Base-by-base conservation (phyloP, 2,329 filamentous ascomycete genomes). In the Phaeosphaeria sp. region DNA sequence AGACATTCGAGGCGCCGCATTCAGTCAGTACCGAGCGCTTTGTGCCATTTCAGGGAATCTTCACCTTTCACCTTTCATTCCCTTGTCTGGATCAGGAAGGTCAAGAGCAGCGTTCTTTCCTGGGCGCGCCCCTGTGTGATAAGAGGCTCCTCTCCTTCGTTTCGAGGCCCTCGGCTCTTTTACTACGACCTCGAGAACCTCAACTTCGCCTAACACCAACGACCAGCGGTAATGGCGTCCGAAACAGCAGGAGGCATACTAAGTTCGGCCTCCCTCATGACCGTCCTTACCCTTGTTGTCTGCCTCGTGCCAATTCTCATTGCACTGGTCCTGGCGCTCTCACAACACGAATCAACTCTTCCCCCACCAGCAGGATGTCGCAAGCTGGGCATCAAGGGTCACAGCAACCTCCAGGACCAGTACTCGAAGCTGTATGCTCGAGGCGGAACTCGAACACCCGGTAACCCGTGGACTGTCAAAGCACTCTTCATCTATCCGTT, bases 401-500 rank as follows among this genome's bases (percentile, higher is more conserved):
- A 76, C 48, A 85, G 81, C 65, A 86, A 88, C 63, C 74, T 88
- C 3, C 66, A 75, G 25, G 86, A 89, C 68, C 84, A 88, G 69
- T 85, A 82, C 63, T 78, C 85, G 46, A 77, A 79, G 11, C 81
- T 80, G 52, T 86, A 84, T 68, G 78, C 65, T 39, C 58, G 65
- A 50, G 73, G 71, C 41, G 67, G 56, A 11, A 71, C 72, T 18
- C 57, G 69, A 17, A 65, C 67, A 2, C 59, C 65, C 15, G 57
- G 63, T 4, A 72, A 72, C 25, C 63, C 66, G 27, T 74, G 71
- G 78, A 81, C 53, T 65, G 79, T 90, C 48, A 89, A 92, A 74
- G 90, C 90, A 54, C 81, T 96, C 51, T 89, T 88, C 79, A 84
- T 93, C 58, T 94, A 95, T 75, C 93, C 93, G 0, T 79, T 97